Evolutionary conservation across 805 yeast species (phyloP), one percentile per base, ranked within the genome.

Genomic region (Ogataea henricii): DNA sequence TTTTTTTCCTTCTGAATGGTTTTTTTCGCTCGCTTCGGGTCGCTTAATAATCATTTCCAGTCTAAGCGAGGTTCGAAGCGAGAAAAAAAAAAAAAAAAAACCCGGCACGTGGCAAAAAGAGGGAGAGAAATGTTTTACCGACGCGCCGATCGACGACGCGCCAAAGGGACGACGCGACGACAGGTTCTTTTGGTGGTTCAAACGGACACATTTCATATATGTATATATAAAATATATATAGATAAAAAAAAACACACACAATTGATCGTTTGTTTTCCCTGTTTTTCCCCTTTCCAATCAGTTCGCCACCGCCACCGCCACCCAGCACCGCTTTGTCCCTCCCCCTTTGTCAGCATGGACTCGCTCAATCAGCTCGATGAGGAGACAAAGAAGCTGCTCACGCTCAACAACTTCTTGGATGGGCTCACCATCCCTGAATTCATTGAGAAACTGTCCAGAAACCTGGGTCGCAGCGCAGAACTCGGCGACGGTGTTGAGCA

Each of bases 361-460:
- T 49, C 66, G 8, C 47, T 59, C 22, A 58, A 59, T 36, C 59
- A 61, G 52, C 66, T 85, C 49, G 89, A 83, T 57, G 83, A 81
- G n/a, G 78, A 78, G 50, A 81, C 83, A 58, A 73, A 79, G 52
- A 68, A 69, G 47, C 68, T 83, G 34, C 70, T 85, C 43, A 78
- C 77, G 6, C 62, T 82, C 20, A 87, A 83, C 53, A 80, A 82
- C 58, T 85, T 84, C 57, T 71, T 85, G 47, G 82, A 77, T 37
- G 89, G 87, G 12, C 68, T 87, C 47, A 79, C 90, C 0, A 88
- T 88, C 2, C 78, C 84, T 51, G 92, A 88, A 46, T 89, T 90
- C 64, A 81, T 90, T 22, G 94, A 90, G 62, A 85, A 81, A 59
- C 70, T 91, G 54, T 80, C 91, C 52, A 81, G 52, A 13, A 51